phyloP scores from a whole-genome alignment of 2,329 filamentous ascomycete genomes.

The Phoma sp. region DNA sequence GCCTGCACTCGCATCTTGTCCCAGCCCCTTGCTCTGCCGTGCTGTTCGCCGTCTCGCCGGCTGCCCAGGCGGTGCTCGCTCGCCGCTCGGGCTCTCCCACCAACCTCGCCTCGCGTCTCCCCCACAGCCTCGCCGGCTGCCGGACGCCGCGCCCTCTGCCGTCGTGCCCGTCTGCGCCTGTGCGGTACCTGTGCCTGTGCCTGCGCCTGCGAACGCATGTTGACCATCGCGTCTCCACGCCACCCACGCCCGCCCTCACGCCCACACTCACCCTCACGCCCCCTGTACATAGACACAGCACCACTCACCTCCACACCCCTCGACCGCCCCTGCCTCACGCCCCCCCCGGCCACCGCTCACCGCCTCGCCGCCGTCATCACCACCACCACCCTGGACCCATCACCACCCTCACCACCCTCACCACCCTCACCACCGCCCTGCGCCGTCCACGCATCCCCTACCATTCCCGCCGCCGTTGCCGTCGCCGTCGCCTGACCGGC shows the following conservation, averaged over 20 bases:
- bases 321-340: neutral
- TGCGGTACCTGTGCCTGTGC: neutral
- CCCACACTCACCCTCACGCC: neutral
- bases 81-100: slow-evolving; percentile 28
- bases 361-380: slow-evolving; percentile 8
- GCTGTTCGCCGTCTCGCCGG: neutral
- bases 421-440: slow-evolving; percentile 24
- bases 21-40: neutral
- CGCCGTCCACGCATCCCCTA: slow-evolving; percentile 15
- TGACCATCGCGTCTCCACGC: neutral
- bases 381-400: no score
- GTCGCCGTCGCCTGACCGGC: slow-evolving; percentile 5
- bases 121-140: slow-evolving; percentile 6
- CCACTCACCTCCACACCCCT: no score
- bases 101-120: slow-evolving; percentile 2
- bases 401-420: neutral
- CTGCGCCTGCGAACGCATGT: slow-evolving; percentile 1
- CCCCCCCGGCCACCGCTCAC: neutral
- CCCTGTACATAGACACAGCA: slow-evolving; percentile 1
- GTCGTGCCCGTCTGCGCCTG: neutral
- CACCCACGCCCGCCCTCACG: neutral
- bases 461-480: neutral
- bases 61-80: slow-evolving; percentile 36
- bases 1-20: neutral
- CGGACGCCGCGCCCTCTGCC: neutral